These are phyloP conservation scores for Phytophthora hibernalis DNA, from an alignment of 352 stramenopile species.

Conservation along the genomic window DNA sequence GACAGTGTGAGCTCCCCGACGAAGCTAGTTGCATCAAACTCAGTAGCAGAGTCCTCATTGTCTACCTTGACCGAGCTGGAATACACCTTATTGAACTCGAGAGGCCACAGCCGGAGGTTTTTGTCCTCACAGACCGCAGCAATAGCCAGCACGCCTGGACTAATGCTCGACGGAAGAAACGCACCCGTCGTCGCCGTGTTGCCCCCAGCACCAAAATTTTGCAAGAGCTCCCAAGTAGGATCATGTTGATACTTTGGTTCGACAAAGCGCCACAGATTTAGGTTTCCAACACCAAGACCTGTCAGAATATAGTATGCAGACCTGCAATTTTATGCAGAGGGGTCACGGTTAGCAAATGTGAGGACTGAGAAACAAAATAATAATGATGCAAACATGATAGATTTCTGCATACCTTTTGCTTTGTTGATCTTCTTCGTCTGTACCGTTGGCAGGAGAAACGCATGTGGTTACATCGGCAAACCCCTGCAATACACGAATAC, in stretches of 20 bases:
- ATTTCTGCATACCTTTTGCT: slow-evolving; percentile 17
- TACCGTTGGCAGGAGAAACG: slow-evolving; percentile 14
- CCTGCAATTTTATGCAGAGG: slow-evolving; percentile 12
- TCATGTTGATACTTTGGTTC: slow-evolving; percentile 43
- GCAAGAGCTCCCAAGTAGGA: slow-evolving; percentile 64
- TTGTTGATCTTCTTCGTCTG: slow-evolving; percentile 9
- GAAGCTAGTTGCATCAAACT: slow-evolving; percentile 33
- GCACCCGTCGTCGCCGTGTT: slow-evolving; percentile 64
- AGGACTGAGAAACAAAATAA: not conserved
- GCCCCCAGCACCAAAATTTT: slow-evolving; percentile 55
- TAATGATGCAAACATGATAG: not conserved
- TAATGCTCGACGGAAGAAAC: slow-evolving; percentile 55
- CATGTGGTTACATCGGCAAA: slow-evolving; percentile 80
- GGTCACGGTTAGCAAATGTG: slow-evolving; percentile 4
- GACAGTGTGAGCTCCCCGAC: slow-evolving; percentile 44
- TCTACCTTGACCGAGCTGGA: slow-evolving; percentile 8
- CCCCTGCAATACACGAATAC: slow-evolving; percentile 45
- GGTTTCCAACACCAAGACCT: slow-evolving; percentile 71
- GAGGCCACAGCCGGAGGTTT: slow-evolving; percentile 74
- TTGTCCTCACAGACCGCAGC: slow-evolving; percentile 60
- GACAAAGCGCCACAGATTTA: slow-evolving; percentile 82
- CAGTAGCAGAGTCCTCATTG: slow-evolving; percentile 31
- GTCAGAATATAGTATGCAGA: slow-evolving; percentile 79
- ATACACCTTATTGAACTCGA: slow-evolving; percentile 41
- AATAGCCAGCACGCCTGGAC: slow-evolving; percentile 42